Evolutionary conservation across 2,329 filamentous ascomycete species (phyloP).

Genomic region (Trichoderma sp.): DNA sequence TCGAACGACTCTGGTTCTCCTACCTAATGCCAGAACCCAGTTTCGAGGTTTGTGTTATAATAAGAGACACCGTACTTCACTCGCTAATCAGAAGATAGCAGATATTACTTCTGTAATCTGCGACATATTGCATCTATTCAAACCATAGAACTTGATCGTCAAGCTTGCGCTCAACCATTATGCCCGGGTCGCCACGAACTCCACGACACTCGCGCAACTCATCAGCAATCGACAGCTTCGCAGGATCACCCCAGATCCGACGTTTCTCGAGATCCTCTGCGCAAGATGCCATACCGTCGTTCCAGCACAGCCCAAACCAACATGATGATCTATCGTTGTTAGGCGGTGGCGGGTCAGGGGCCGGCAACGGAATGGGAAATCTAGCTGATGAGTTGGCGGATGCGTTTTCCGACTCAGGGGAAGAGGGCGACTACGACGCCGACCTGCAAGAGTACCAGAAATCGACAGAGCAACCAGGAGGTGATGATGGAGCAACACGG

Average conservation of each 20-base stretch:
- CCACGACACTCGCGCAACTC: constrained; percentile 59
- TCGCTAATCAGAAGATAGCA: neutral
- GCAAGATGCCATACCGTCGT: constrained; percentile 49
- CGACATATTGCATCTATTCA: neutral
- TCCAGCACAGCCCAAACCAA: constrained; percentile 48
- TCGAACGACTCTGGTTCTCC: neutral
- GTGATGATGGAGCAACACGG: neutral
- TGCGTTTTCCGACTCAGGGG: constrained; percentile 64
- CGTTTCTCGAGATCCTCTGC: constrained; percentile 51
- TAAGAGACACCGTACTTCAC: neutral
- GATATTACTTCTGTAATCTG: neutral
- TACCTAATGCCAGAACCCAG: neutral
- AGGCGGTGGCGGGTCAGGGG: constrained; percentile 39
- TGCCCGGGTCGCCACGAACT: constrained; percentile 49
- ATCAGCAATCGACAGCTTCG: constrained; percentile 51
- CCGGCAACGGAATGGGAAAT: constrained; percentile 65
- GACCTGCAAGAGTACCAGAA: constrained; percentile 27
- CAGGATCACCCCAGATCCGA: constrained; percentile 45
- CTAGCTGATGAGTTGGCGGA: constrained; percentile 78
- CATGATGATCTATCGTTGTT: constrained; percentile 50
- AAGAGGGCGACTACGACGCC: constrained; percentile 52
- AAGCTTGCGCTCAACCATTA: constrained; percentile 24
- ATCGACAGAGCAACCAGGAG: neutral
- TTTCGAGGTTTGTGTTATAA: neutral
- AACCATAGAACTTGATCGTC: neutral